phyloP scores from a whole-genome alignment of 2,329 filamentous ascomycete genomes.

The Ophiocordyceps robertsii region DNA sequence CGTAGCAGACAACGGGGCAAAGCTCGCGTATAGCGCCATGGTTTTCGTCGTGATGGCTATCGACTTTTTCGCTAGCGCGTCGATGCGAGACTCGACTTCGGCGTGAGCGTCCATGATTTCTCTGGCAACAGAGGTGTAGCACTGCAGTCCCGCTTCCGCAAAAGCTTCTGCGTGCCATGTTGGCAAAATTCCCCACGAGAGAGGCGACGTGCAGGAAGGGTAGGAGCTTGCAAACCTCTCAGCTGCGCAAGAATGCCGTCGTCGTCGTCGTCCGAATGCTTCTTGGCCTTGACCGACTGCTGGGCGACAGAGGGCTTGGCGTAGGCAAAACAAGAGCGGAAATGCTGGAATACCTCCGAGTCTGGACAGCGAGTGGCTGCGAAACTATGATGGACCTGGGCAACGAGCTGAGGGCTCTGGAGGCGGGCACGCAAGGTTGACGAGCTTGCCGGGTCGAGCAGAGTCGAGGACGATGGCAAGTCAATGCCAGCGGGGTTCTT shows the following conservation, averaged over 20 bases:
- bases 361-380: slow-evolving; percentile 1
- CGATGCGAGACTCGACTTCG: slow-evolving; percentile 9
- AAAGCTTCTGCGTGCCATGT: slow-evolving; percentile 8
- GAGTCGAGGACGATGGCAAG: background rate
- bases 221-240: slow-evolving; percentile 5
- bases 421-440: slow-evolving; percentile 15
- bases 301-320: background rate
- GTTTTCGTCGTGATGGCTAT: slow-evolving; percentile 5
- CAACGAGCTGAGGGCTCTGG: slow-evolving; percentile 8
- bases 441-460: slow-evolving; percentile 5
- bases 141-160: slow-evolving; percentile 8
- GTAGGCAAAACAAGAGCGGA: slow-evolving; percentile 9
- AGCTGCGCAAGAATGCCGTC: slow-evolving; percentile 5
- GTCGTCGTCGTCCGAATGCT: background rate
- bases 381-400: background rate
- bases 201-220: background rate
- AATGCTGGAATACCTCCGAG: slow-evolving; percentile 10
- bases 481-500: background rate
- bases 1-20: slow-evolving; percentile 17
- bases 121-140: slow-evolving; percentile 8
- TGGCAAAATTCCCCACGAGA: background rate
- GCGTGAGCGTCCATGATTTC: slow-evolving; percentile 10
- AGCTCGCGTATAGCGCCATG: slow-evolving; percentile 14
- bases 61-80: slow-evolving; percentile 8
- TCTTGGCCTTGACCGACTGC: background rate